Evolutionary conservation across 148 eudicot genomes (phyloP), one percentile per base, ranked within the genome.

Genomic region (Cornus kousa): DNA sequence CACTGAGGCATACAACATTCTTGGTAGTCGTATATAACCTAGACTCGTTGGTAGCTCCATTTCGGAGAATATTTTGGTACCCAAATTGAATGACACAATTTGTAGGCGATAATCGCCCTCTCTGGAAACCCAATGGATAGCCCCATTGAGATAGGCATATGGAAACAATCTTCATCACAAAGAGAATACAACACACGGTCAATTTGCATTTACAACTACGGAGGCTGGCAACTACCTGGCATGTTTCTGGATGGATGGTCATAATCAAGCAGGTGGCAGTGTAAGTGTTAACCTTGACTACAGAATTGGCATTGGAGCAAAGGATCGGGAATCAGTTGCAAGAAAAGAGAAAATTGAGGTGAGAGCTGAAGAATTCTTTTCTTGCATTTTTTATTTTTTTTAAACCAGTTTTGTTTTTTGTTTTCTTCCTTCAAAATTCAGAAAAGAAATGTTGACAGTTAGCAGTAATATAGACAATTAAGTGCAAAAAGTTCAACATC

Each of bases 311-410:
- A 82, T 95, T 81, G 98, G 93, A 66, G 96, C 98, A 19, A 95
- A 88, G 86, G 98, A 95, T 84, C 93, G 98, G 98, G 97, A 93
- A 2, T 85, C 94, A 9, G 94, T 93, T 80, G 98, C 98, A 5
- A 92, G 83, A 71, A 92, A 85, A 53, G 98, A 94, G 79, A 91
- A 94, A 78, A 86, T 94, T 82, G 95, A 91, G 91, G 98, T 94
- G 82, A 62, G 78, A 74, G 24, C 55, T 67, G 33, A 5, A 9
- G 10, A 7, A 17, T 68, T 35, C 22, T 37, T 76, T 40, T 37
- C 16, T 28, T 28, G 28, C 28, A 0, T 28, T 28, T 35, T n/a
- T n/a, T n/a, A n/a, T 68, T 81, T 74, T 74, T 81, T 76, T 76
- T 40, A 43, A 19, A 43, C 70, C 33, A 9, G 39, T 19, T 14